A percentile compares a stretch with the other conserved stretches of the same genome.
phyloP scores from a whole-genome alignment of 768 basidiomycete genomes.

The Gautieria morchelliformis region DNA sequence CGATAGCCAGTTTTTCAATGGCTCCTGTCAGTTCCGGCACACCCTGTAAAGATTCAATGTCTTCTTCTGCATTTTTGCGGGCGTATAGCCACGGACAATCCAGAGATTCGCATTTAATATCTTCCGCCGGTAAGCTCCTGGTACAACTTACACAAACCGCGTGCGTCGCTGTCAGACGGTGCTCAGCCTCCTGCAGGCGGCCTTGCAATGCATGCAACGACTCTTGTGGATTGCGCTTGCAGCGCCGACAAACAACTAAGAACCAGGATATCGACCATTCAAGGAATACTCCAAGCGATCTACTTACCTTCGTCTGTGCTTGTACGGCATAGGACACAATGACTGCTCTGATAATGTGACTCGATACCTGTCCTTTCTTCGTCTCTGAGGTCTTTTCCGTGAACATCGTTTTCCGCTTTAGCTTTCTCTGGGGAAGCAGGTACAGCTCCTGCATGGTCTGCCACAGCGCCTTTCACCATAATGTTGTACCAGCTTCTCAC shows the following conservation, averaged over 20 bases:
- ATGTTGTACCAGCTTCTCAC: conserved; percentile 79
- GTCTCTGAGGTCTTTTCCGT: conserved; percentile 28
- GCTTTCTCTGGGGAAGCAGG: conserved; percentile 1
- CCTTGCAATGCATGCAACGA: conserved; percentile 48
- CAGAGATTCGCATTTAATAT: conserved; percentile 66
- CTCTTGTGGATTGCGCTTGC: conserved; percentile 29
- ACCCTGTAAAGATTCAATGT: conserved; percentile 21
- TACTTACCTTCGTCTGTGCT: conserved; percentile 42
- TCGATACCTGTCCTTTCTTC: conserved; percentile 38
- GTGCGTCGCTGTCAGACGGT: conserved; percentile 47
- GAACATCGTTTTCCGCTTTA: conserved; percentile 10
- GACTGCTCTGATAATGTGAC: conserved; percentile 61
- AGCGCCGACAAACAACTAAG: conserved; percentile 27
- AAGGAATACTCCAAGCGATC: background rate
- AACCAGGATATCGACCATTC: background rate
- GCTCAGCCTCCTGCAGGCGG: conserved; percentile 42
- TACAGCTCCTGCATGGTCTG: conserved; percentile 28
- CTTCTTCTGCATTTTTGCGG: conserved; percentile 38
- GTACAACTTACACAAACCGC: conserved; percentile 67
- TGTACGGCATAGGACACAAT: conserved; percentile 61
- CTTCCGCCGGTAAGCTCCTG: conserved; percentile 42
- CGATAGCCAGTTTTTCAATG: background rate
- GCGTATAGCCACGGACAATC: conserved; percentile 84
- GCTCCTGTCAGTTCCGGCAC: background rate
- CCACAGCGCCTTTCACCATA: conserved; percentile 52